phyloP scores from a whole-genome alignment of 106 monocot genomes.

The Dendrobium chrysotoxum region DNA sequence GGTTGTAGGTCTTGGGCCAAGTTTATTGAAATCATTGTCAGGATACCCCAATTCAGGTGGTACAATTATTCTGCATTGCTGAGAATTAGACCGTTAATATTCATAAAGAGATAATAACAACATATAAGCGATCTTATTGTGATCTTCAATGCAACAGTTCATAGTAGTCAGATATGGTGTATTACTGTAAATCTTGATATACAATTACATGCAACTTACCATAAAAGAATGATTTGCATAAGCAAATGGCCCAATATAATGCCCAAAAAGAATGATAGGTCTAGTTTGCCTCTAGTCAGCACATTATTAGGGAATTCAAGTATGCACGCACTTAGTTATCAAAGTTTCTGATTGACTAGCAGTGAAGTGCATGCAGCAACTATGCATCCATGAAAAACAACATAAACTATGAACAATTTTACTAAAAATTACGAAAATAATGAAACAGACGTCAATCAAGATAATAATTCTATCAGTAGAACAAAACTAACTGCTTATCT shows the following conservation, averaged over 20 bases:
- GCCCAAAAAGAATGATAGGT: not conserved
- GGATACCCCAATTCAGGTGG: slow-evolving; percentile 96
- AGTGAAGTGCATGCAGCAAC: too few species aligned
- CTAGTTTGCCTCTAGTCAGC: not conserved
- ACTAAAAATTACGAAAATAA: too few species aligned
- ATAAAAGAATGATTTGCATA: not conserved
- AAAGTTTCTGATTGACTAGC: too few species aligned
- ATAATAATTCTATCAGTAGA: not conserved
- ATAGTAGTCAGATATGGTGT: not conserved
- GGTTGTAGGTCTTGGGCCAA: slow-evolving; percentile 80
- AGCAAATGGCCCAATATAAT: not conserved
- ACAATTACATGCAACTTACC: too few species aligned
- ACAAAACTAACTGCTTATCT: not conserved
- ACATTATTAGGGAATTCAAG: not conserved
- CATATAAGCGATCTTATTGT: slow-evolving; percentile 6
- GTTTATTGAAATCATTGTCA: slow-evolving; percentile 74
- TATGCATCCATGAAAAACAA: too few species aligned
- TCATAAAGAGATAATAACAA: not conserved
- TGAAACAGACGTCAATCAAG: not conserved
- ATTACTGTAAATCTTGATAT: not conserved
- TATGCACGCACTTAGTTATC: too few species aligned
- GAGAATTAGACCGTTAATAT: slow-evolving; percentile 9
- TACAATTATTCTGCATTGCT: slow-evolving; percentile 86
- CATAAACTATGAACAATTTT: too few species aligned
- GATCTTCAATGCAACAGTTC: not conserved